Evolutionary conservation across 2,329 filamentous ascomycete species (phyloP).

Genomic region (Neospermospora avenae): DNA sequence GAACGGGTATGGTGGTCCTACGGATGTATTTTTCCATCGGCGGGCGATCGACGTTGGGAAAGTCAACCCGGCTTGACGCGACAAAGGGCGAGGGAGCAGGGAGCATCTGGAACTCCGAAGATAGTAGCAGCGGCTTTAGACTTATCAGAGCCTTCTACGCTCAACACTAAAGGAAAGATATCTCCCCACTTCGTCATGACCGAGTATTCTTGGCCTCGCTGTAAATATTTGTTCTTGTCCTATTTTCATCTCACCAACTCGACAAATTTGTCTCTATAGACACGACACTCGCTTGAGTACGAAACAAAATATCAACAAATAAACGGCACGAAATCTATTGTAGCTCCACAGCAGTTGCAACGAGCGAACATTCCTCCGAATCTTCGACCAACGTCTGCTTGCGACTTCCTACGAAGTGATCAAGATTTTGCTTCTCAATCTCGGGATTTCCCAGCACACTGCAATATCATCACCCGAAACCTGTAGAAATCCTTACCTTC

Average conservation of each 20-base stretch:
- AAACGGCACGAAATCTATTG: background rate
- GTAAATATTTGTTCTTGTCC: background rate
- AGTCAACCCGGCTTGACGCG: background rate
- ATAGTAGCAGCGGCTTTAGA: background rate
- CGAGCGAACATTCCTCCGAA: background rate
- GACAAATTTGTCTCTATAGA: conserved; percentile 1
- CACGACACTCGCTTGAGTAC: conserved; percentile 6
- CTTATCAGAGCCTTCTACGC: background rate
- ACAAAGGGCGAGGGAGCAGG: background rate
- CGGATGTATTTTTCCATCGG: background rate
- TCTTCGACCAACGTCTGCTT: background rate
- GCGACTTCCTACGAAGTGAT: background rate
- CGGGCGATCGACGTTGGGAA: conserved; percentile 1
- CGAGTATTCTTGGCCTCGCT: background rate
- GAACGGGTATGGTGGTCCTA: background rate
- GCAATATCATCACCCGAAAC: background rate
- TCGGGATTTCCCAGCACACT: no score
- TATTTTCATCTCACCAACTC: background rate
- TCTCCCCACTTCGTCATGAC: background rate
- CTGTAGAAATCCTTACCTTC: background rate
- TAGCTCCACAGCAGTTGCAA: background rate
- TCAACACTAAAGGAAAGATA: background rate
- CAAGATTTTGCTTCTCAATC: background rate
- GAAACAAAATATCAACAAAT: background rate
- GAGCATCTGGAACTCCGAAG: no score